Percentiles rank a stretch among this genome's conserved stretches.
phyloP scores from a whole-genome alignment of 768 basidiomycete genomes.

The Phylloporus rhodoxanthus region DNA sequence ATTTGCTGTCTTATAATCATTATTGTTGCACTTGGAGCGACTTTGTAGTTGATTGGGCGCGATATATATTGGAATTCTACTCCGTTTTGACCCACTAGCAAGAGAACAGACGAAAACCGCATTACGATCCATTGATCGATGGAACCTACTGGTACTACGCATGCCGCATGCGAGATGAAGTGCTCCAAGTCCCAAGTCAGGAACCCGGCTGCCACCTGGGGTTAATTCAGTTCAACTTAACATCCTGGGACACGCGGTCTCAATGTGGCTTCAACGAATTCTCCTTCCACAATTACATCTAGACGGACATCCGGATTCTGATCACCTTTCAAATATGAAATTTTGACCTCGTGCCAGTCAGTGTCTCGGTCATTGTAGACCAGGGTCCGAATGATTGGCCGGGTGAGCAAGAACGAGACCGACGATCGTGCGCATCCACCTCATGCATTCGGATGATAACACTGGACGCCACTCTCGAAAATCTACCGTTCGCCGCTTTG shows the following conservation, averaged over 20 bases:
- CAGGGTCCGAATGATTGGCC: neutral
- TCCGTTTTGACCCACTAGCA: neutral
- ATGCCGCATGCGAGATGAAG: no score
- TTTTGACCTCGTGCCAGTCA: no score
- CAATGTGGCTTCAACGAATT: neutral
- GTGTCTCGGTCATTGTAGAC: neutral
- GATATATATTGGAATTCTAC: no score
- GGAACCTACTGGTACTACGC: no score
- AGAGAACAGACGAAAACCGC: neutral
- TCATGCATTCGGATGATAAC: neutral
- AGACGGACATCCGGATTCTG: no score
- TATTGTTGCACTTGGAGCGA: neutral
- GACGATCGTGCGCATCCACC: neutral
- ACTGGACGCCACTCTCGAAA: neutral
- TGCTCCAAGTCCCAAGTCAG: neutral
- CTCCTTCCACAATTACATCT: neutral
- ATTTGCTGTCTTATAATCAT: no score
- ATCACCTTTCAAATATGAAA: no score
- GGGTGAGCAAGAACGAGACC: neutral
- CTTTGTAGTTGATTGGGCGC: neutral
- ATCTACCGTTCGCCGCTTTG: neutral
- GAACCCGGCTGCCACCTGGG: neutral
- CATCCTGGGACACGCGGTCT: neutral
- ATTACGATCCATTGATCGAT: no score
- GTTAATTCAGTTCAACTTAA: neutral